A percentile compares a stretch with the other conserved stretches of the same genome.
phyloP scores from a whole-genome alignment of 2,329 filamentous ascomycete species.

The Hypoxylon sp. region DNA sequence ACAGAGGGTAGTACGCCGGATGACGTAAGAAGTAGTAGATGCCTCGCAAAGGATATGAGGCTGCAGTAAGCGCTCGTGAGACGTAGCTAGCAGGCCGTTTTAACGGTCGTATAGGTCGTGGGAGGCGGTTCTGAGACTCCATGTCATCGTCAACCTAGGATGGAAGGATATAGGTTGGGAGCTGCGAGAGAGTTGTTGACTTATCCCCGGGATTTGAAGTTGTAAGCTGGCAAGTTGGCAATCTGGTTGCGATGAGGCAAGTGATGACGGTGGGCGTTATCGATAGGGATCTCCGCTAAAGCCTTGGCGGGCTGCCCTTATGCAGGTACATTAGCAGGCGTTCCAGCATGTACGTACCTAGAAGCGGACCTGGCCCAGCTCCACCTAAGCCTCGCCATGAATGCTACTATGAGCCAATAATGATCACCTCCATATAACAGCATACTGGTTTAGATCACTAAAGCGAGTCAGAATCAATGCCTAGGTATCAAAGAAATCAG shows the following conservation, averaged over 20 bases:
- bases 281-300: slow-evolving; percentile 6
- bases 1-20: slow-evolving; percentile 84
- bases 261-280: slow-evolving; percentile 17
- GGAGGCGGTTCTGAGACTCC: slow-evolving; percentile 42
- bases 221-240: slow-evolving; percentile 9
- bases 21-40: slow-evolving; percentile 85
- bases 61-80: slow-evolving; percentile 59
- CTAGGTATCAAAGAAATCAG: neutral
- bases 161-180: slow-evolving; percentile 5
- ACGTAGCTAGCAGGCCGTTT: slow-evolving; percentile 58
- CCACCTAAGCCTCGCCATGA: too few relatives aligned
- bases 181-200: neutral
- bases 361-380: too few relatives aligned
- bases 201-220: neutral
- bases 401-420: neutral
- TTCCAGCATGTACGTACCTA: neutral
- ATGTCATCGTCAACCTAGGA: slow-evolving; percentile 34
- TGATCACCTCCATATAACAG: too few relatives aligned
- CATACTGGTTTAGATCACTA: neutral
- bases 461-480: neutral
- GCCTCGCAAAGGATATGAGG: slow-evolving; percentile 74
- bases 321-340: slow-evolving; percentile 9
- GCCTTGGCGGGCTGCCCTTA: neutral
- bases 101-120: slow-evolving; percentile 44
- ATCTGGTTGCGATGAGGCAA: too few relatives aligned